Base-by-base conservation (phyloP, 2,329 filamentous ascomycete species). In the Xylariaceae sp. region DNA sequence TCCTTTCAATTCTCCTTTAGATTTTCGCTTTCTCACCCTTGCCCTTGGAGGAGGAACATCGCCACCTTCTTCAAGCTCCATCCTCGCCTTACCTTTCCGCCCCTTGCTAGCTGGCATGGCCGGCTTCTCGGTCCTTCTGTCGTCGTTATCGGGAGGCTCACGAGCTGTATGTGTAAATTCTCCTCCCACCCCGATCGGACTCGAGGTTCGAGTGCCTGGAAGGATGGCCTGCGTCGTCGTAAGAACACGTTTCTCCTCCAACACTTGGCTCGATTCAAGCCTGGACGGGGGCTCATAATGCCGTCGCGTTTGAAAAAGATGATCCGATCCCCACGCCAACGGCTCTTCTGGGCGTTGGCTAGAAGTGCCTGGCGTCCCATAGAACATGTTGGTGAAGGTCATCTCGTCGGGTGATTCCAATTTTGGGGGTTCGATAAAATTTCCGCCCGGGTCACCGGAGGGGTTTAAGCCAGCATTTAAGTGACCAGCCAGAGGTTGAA, bases 271-370 rank as follows among this genome's bases (percentile, higher is more conserved):
- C 3, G 76, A 76, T 26, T 81, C 78, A 49, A 75, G 47, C 71
- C 42, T 70, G 63, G 11, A 24, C 21, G 5, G 71, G 1, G 79
- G 73, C 5, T 75, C 63, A 51, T 81, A 87, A n/a, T 69, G 71
- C 50, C 76, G 74, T 5, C 69, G 57, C 15, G 63, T 60, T 44
- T 65, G 70, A 55, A 87, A 87, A 41, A 68, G 76, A n/a, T 70
- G 59, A 58, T 87, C 83, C 1, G 83, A 83, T 8, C 83, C 83
- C 74, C 78, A 86, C 45, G 76, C 74, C 31, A 83, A 67, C 36
- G 62, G 24, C 60, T 61, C 53, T 60, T 60, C 43, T 60, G 59
- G 43, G 60, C 46, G 36, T 34, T 50, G 50, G 15, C 17, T 17
- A 31, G 18, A 41, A 21, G 47, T 23, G 33, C 46, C 36, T 29